phyloP scores from a whole-genome alignment of 2,329 filamentous ascomycete species.

The Madurella fahalii region DNA sequence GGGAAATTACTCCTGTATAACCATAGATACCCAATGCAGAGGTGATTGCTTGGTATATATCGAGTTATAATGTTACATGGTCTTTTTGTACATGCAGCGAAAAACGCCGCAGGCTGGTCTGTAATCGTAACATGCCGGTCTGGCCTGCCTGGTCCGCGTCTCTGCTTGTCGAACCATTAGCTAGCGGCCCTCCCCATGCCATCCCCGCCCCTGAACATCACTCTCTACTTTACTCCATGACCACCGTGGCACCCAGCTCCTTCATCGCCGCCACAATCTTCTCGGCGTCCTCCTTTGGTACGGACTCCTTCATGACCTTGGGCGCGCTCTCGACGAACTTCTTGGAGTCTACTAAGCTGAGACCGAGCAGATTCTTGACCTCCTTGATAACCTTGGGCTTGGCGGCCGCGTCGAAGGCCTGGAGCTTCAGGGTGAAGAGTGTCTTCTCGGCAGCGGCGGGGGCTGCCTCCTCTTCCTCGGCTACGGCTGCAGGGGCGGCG shows the following conservation, averaged over 20 bases:
- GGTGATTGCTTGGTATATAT: slow-evolving; percentile 16
- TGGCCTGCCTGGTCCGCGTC: slow-evolving; percentile 9
- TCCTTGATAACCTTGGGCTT: slow-evolving; percentile 99
- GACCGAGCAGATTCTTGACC: slow-evolving; percentile 90
- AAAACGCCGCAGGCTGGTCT: slow-evolving; percentile 15
- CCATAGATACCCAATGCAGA: not conserved
- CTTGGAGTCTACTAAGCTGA: slow-evolving; percentile 98
- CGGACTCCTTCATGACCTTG: slow-evolving; percentile 98
- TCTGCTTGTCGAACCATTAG: slow-evolving; percentile 5
- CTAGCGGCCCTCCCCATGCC: slow-evolving; percentile 9
- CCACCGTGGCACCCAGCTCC: slow-evolving; percentile 80
- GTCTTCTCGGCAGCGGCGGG: slow-evolving; percentile 92
- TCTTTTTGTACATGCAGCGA: slow-evolving; percentile 25
- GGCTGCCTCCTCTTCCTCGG: slow-evolving; percentile 82
- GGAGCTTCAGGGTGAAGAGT: slow-evolving; percentile 92
- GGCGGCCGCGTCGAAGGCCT: slow-evolving; percentile 77
- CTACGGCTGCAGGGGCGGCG: slow-evolving; percentile 50
- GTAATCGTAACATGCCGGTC: slow-evolving; percentile 17
- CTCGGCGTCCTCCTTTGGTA: slow-evolving; percentile 98
- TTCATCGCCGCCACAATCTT: slow-evolving; percentile 96
- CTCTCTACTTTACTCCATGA: slow-evolving; percentile 68
- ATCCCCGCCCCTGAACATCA: slow-evolving; percentile 6
- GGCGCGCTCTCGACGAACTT: slow-evolving; percentile 99
- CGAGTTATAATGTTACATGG: slow-evolving; percentile 26
- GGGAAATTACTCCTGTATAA: too few species aligned